phyloP scores from a whole-genome alignment of 768 basidiomycete species.

The Mycena kentingensis region DNA sequence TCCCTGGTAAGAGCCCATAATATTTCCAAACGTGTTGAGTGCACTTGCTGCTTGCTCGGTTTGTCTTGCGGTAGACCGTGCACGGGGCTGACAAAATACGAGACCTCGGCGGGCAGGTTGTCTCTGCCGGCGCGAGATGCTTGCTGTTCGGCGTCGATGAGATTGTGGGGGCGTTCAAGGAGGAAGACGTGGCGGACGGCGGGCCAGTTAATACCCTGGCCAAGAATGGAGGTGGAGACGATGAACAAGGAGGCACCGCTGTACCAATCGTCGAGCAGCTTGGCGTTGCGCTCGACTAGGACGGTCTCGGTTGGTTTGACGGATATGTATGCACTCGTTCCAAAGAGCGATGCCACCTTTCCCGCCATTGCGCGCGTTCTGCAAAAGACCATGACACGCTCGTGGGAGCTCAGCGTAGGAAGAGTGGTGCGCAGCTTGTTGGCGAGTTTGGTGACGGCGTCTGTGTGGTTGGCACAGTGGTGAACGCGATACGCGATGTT shows the following conservation, averaged over 20 bases:
- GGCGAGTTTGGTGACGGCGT: background rate
- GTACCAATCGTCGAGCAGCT: background rate
- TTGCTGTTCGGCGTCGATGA: conserved; percentile 2
- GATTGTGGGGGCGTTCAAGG: background rate
- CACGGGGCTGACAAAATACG: too few relatives aligned
- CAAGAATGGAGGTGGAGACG: conserved; percentile 1
- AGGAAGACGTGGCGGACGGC: background rate
- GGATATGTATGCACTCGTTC: background rate
- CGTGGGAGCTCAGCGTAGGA: background rate
- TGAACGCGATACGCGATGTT: background rate
- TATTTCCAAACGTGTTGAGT: too few relatives aligned
- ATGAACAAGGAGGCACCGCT: background rate
- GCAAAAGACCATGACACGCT: conserved; percentile 6
- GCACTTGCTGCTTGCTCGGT: too few relatives aligned
- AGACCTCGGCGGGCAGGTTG: too few relatives aligned
- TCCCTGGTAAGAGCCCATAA: too few relatives aligned
- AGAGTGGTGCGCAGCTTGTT: background rate
- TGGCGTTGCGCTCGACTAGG: too few relatives aligned
- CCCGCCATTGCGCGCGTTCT: background rate
- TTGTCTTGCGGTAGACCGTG: too few relatives aligned
- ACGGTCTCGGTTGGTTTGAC: too few relatives aligned
- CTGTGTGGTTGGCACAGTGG: background rate
- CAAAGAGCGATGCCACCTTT: background rate
- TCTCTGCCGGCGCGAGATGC: background rate
- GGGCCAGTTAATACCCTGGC: background rate